phyloP scores from a whole-genome alignment of 306 rosid genomes.

The Dalbergia cultrata region DNA sequence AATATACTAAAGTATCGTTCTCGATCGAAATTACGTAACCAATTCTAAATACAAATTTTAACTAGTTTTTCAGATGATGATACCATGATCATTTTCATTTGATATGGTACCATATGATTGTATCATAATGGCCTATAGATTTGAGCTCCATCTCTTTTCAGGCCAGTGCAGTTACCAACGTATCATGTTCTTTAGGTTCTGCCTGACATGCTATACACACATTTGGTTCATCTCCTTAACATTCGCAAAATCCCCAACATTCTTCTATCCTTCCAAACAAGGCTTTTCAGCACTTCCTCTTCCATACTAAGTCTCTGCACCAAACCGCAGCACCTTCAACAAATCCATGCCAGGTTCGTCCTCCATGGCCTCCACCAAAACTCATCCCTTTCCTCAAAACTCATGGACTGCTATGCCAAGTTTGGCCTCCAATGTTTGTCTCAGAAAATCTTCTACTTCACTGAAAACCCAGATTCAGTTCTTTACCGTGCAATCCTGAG shows the following conservation, averaged over 20 bases:
- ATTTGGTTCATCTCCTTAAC: slow-evolving; percentile 21
- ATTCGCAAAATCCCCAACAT: slow-evolving; percentile 43
- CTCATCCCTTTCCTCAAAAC: slow-evolving; percentile 65
- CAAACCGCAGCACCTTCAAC: slow-evolving; percentile 63
- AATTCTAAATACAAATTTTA: too few relatives aligned
- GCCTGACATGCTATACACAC: slow-evolving; percentile 49
- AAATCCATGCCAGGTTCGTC: slow-evolving; percentile 75
- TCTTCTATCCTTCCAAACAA: slow-evolving; percentile 59
- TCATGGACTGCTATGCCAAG: slow-evolving; percentile 67
- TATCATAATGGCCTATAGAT: too few relatives aligned
- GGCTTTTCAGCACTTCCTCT: slow-evolving; percentile 54
- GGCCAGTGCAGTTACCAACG: neutral
- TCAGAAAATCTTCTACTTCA: slow-evolving; percentile 55
- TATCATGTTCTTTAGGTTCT: slow-evolving; percentile 3
- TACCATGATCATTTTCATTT: too few relatives aligned
- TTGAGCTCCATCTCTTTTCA: too few relatives aligned
- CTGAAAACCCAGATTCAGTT: slow-evolving; percentile 50
- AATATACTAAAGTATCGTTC: too few relatives aligned
- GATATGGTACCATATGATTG: too few relatives aligned
- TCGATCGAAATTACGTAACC: too few relatives aligned
- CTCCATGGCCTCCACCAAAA: slow-evolving; percentile 78
- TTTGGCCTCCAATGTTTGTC: slow-evolving; percentile 59
- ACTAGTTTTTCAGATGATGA: too few relatives aligned
- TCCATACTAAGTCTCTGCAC: slow-evolving; percentile 68
- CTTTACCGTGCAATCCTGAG: slow-evolving; percentile 56